Percentiles rank a stretch among this genome's conserved stretches.
phyloP scores from a whole-genome alignment of 345 rosid genomes.

The Heritiera fomes region DNA sequence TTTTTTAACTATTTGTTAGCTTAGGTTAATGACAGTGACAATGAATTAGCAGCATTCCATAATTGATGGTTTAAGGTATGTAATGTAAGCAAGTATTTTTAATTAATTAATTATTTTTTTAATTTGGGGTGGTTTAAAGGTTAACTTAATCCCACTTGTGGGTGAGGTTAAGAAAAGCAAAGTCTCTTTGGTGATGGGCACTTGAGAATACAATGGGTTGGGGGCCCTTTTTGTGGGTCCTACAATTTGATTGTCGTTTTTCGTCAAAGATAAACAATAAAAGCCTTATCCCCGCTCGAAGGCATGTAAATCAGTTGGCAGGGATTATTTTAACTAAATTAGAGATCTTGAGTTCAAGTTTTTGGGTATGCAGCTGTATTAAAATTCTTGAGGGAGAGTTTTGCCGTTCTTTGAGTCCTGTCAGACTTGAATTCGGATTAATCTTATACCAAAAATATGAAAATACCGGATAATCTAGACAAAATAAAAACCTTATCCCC shows the following conservation, averaged over 20 bases:
- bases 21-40: constrained; percentile 6
- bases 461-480: too few relatives aligned
- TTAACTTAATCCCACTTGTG: constrained; percentile 25
- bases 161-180: neutral
- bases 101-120: neutral
- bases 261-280: neutral
- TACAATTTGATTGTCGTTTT: constrained; percentile 1
- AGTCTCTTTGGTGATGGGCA: constrained; percentile 22
- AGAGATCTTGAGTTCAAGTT: too few relatives aligned
- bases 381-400: too few relatives aligned
- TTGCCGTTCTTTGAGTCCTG: too few relatives aligned
- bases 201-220: constrained; percentile 21
- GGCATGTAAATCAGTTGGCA: too few relatives aligned
- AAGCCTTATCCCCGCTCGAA: constrained; percentile 27
- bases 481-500: constrained; percentile 26
- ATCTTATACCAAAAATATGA: too few relatives aligned
- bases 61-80: constrained; percentile 18
- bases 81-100: neutral
- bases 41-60: neutral
- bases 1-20: too few relatives aligned
- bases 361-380: too few relatives aligned
- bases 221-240: constrained; percentile 22
- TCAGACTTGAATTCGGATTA: too few relatives aligned
- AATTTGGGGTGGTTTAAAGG: constrained; percentile 2
- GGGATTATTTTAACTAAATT: too few relatives aligned